Conservation (phyloP, 2,329 filamentous ascomycete genomes). For the Rhinocladiella mackenziei region DNA sequence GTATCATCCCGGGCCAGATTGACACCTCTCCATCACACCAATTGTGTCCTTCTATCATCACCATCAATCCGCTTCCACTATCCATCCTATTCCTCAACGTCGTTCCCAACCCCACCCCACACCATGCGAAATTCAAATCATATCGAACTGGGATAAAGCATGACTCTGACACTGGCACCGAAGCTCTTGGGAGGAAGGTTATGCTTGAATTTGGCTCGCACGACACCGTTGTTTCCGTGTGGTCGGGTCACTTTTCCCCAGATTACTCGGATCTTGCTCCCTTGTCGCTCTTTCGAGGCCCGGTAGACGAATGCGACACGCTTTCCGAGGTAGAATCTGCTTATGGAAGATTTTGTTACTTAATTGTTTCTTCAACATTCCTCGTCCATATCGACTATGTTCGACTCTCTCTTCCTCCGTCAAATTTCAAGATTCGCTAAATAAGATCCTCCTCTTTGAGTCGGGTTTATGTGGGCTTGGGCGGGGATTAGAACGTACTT, state of each 20-base stretch:
- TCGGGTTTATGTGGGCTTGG: background rate
- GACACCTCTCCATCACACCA: too few species aligned
- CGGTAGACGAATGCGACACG: slow-evolving; percentile 98
- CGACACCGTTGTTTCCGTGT: slow-evolving; percentile 97
- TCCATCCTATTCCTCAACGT: too few species aligned
- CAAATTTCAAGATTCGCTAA: too few species aligned
- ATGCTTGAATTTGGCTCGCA: slow-evolving; percentile 93
- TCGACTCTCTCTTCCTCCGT: background rate
- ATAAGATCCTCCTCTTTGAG: too few species aligned
- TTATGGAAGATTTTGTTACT: slow-evolving; percentile 9
- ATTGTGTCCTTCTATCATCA: too few species aligned
- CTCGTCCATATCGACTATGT: too few species aligned
- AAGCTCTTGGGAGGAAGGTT: slow-evolving; percentile 97
- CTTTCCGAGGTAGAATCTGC: slow-evolving; percentile 93
- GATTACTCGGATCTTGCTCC: slow-evolving; percentile 98
- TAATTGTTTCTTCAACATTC: slow-evolving; percentile 35
- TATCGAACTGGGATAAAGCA: slow-evolving; percentile 98
- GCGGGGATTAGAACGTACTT: slow-evolving; percentile 54
- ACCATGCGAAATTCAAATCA: slow-evolving; percentile 37
- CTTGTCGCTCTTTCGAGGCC: slow-evolving; percentile 87
- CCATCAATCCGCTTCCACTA: too few species aligned
- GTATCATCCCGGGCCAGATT: too few species aligned
- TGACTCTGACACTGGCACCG: slow-evolving; percentile 91
- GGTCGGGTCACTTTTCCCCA: slow-evolving; percentile 97
- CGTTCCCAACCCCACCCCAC: background rate